Percentiles rank a stretch among this genome's conserved stretches.
Conservation (phyloP, 257 asterid genomes). For the Nicotiana otophora region DNA sequence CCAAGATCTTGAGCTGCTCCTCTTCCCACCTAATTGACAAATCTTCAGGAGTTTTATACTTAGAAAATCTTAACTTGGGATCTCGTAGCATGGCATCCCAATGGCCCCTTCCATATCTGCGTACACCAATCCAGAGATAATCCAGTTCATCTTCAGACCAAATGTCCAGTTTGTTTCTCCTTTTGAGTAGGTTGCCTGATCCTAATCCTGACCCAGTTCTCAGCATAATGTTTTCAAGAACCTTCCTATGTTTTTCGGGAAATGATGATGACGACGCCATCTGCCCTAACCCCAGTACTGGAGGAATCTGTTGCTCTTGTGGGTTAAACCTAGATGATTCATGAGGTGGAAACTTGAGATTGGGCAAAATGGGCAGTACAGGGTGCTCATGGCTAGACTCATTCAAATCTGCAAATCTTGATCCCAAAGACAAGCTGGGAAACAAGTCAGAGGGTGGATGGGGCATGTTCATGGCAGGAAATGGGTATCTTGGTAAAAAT, state of each 20-base stretch:
- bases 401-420: constrained; percentile 46
- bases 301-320: constrained; percentile 57
- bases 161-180: constrained; percentile 48
- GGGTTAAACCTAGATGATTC: constrained; percentile 47
- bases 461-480: constrained; percentile 40
- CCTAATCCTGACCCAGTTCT: constrained; percentile 67
- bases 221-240: constrained; percentile 64
- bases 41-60: constrained; percentile 66
- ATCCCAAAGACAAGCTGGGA: constrained; percentile 74
- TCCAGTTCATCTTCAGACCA: constrained; percentile 99
- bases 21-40: constrained; percentile 83
- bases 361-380: constrained; percentile 60
- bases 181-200: constrained; percentile 41
- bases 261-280: constrained; percentile 55
- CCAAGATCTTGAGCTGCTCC: constrained; percentile 75
- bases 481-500: constrained; percentile 60
- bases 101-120: constrained; percentile 86
- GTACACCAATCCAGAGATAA: constrained; percentile 91
- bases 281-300: constrained; percentile 46
- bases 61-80: constrained; percentile 72
- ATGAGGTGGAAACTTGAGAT: constrained; percentile 48
- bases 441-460: constrained; percentile 48
- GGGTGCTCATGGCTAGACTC: constrained; percentile 41
- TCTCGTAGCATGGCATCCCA: constrained; percentile 90
- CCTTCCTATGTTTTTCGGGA: constrained; percentile 83